These are phyloP conservation scores for Westerdykella aurantiaca DNA, from an alignment of 2,329 filamentous ascomycete species.

Conservation along the genomic window DNA sequence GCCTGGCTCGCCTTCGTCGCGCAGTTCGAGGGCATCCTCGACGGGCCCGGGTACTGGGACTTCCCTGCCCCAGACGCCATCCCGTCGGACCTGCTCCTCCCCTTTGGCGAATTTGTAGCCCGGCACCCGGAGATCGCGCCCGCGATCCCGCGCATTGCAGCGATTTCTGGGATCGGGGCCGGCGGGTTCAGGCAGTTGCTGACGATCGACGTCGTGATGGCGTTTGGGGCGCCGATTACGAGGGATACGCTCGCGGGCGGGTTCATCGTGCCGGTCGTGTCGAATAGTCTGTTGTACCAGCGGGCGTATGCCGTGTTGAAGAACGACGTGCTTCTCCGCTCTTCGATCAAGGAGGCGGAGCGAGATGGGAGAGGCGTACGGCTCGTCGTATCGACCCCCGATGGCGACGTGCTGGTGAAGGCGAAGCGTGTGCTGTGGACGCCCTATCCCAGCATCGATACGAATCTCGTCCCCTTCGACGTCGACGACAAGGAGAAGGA, in stretches of 20 bases:
- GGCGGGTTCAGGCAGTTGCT: slow-evolving; percentile 13
- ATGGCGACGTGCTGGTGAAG: slow-evolving; percentile 9
- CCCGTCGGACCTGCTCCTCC: slow-evolving; percentile 44
- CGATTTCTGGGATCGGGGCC: slow-evolving; percentile 16
- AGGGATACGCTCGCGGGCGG: slow-evolving; percentile 4
- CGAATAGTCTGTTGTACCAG: slow-evolving; percentile 19
- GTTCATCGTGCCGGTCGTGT: slow-evolving; percentile 11
- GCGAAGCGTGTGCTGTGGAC: slow-evolving; percentile 16
- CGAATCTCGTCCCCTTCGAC: slow-evolving; percentile 10
- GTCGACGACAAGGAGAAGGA: slow-evolving; percentile 8
- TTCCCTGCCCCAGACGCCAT: slow-evolving; percentile 35
- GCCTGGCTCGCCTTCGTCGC: slow-evolving; percentile 14
- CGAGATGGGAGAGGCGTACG: slow-evolving; percentile 1
- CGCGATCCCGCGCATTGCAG: slow-evolving; percentile 13
- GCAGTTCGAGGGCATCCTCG: slow-evolving; percentile 13
- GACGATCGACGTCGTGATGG: slow-evolving; percentile 14
- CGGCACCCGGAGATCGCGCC: slow-evolving; percentile 34
- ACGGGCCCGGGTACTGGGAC: slow-evolving; percentile 18
- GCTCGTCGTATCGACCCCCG: slow-evolving; percentile 6
- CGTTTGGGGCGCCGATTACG: slow-evolving; percentile 17
- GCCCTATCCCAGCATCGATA: slow-evolving; percentile 7
- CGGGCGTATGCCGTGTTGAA: slow-evolving; percentile 15
- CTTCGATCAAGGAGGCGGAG: slow-evolving; percentile 5
- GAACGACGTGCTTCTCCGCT: slow-evolving; percentile 9
- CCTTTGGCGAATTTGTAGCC: slow-evolving; percentile 46